Base-by-base conservation (phyloP, 208 protist species). In the Crithidia fasciculata region DNA sequence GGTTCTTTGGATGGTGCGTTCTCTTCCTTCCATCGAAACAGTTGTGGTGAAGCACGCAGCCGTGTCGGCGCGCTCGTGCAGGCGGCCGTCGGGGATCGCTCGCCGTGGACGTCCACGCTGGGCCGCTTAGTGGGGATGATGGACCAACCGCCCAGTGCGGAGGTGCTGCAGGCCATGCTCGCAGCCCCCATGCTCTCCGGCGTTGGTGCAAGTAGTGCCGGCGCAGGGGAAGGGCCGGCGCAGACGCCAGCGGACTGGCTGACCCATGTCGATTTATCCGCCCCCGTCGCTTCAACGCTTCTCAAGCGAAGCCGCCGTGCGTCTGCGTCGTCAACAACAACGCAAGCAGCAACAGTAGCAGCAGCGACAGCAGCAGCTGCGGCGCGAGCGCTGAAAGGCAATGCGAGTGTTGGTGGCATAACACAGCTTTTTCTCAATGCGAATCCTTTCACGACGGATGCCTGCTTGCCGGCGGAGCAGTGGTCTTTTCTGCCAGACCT, bases 161-260 rank as follows among this genome's bases (percentile, higher is more conserved):
- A 12, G 18, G n/a, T 28, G 6, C 54, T 45, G 57, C 19, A 65
- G 52, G 15, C 62, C 3, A 50, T 71, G 64, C 5, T 61, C 18
- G 19, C 40, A 19, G 16, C 56, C 10, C 6, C 3, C 43, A 2
- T 36, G 36, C 28, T 28, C 28, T 28, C 28, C 28, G 28, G 28
- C 28, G 28, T 0, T 28, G 28, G 28, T n/a, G 28, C 3, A 16
- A 53, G 40, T 8, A 19, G 43, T 62, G 44, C 54, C 41, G 69
- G 0, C 49, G 13, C 37, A 4, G 36, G 43, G 28, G 47, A 36
- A 43, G 16, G 16, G 2, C 36, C 67, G 18, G 73, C 80, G 39
- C 55, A 56, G 19, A 44, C 50, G 10, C 59, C 80, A 18, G 63
- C 45, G 10, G 74, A 77, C 54, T 78, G 72, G 74, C 52, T 83